Base-by-base conservation (phyloP, 305 asterid species). In the Plantago coronopus region DNA sequence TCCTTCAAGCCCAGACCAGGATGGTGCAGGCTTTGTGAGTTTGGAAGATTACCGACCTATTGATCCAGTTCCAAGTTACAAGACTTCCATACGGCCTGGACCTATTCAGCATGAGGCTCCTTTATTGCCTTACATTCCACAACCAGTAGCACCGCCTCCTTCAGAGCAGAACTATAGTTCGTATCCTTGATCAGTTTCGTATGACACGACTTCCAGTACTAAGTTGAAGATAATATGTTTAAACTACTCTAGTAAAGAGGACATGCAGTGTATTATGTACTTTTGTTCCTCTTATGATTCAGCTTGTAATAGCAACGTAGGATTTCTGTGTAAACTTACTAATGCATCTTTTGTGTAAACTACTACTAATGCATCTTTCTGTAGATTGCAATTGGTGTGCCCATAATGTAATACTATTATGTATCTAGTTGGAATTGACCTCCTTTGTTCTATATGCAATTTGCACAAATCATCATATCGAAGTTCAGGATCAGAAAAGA, bases 101-200 rank as follows among this genome's bases (percentile, higher is more conserved):
- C 79, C 84, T 1, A 67, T 81, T 57, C 82, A 76, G 68, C 87
- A 81, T 5, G 82, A 76, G 15, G 64, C 82, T 58, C 86, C 86
- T 66, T 69, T 81, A 27, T 72, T 73, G 80, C 87, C 87, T 21
- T 81, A 56, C 63, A 73, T 81, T 63, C 82, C 87, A 0, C 71
- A 64, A 21, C 78, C 83, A 53, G 61, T 76, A 4, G 61, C 78
- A 4, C 83, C 86, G 57, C 59, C 76, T 60, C 77, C 81, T 0
- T 15, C 48, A 29, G 65, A 17, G 15, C 71, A 74, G 27, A 69
- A 64, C 68, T 76, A 19, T 1, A 72, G 76, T 16, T 68, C 61
- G 19, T 69, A 62, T 57, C 51, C 57, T 22, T 19, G 22, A 48
- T 45, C 45, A 7, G 37, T 7, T 51, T 53, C 57, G 8, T 18